Conservation (phyloP, 345 rosid genomes). For the Hibiscus syriacus region DNA sequence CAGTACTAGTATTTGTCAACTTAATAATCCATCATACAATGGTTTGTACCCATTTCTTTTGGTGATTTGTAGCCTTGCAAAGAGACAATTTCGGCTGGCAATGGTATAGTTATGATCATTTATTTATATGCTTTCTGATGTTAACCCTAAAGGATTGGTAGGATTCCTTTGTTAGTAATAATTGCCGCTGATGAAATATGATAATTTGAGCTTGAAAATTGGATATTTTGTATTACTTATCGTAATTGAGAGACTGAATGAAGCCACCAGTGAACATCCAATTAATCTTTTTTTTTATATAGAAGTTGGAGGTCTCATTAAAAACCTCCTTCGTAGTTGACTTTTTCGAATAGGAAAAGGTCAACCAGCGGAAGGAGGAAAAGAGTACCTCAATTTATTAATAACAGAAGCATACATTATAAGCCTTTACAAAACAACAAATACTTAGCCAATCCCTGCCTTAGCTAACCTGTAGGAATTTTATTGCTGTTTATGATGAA, state of each 20-base stretch:
- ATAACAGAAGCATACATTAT: too few relatives aligned
- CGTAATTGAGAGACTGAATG: background rate
- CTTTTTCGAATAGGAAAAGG: too few relatives aligned
- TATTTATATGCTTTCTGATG: background rate
- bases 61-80: too few relatives aligned
- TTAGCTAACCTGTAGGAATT: background rate
- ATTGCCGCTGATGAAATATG: background rate
- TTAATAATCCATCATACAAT: background rate
- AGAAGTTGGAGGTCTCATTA: too few relatives aligned
- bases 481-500: background rate
- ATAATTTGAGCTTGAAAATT: background rate
- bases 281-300: too few relatives aligned
- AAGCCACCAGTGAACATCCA: background rate
- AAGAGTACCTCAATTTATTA: too few relatives aligned
- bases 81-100: background rate
- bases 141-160: background rate
- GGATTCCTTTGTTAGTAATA: background rate
- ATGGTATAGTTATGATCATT: background rate
- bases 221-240: background rate
- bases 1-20: background rate
- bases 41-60: background rate
- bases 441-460: too few relatives aligned
- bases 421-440: too few relatives aligned
- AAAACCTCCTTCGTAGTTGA: too few relatives aligned
- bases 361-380: too few relatives aligned